These are phyloP conservation scores for Neospermospora avenae DNA, from an alignment of 2,329 filamentous ascomycete genomes.

Conservation along the genomic window DNA sequence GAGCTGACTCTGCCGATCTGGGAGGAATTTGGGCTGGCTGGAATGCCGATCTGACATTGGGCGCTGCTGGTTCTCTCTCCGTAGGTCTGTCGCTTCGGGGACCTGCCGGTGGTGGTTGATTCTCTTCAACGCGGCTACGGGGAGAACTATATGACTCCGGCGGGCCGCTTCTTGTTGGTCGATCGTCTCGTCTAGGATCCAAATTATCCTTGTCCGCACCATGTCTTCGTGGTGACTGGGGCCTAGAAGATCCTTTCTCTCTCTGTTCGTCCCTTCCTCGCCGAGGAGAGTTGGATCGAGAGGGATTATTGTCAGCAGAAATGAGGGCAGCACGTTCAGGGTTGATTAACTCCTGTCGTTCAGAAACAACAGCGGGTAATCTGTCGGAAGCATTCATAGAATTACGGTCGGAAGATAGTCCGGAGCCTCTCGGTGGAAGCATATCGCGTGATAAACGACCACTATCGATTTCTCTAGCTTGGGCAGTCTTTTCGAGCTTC, in stretches of 20 bases:
- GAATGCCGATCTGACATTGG: conserved; percentile 42
- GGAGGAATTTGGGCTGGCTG: conserved; percentile 36
- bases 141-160: conserved; percentile 23
- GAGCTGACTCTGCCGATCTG: conserved; percentile 46
- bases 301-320: conserved; percentile 26
- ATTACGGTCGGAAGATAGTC: conserved; percentile 25
- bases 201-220: conserved; percentile 39
- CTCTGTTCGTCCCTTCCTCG: conserved; percentile 32
- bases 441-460: conserved; percentile 34
- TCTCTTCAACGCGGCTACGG: conserved; percentile 28
- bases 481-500: conserved; percentile 27
- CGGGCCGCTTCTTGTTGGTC: conserved; percentile 21
- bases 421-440: conserved; percentile 29
- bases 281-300: conserved; percentile 32
- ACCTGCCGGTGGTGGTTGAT: conserved; percentile 32
- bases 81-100: conserved; percentile 40
- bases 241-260: conserved; percentile 34
- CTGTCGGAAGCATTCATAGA: conserved; percentile 25
- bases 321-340: conserved; percentile 36
- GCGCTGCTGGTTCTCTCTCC: conserved; percentile 44
- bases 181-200: conserved; percentile 33
- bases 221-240: conserved; percentile 49
- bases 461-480: conserved; percentile 27
- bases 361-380: conserved; percentile 26
- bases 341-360: conserved; percentile 34